Percentiles rank a stretch among this genome's conserved stretches.
Evolutionary conservation across 148 eudicot genomes (phyloP).

Genomic region (Persicaria maculosa): DNA sequence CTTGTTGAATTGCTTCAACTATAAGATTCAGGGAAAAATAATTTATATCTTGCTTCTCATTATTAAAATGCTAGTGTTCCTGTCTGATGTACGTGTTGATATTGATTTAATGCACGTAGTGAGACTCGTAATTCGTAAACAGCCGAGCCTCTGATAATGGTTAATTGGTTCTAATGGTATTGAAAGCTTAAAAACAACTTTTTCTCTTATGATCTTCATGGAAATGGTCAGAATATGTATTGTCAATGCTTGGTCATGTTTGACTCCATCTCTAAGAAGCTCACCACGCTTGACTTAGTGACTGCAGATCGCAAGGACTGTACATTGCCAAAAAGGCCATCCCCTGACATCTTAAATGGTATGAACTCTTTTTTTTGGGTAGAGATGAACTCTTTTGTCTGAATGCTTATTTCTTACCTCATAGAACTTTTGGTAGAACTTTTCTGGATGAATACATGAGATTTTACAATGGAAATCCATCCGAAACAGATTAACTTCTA

Average conservation of each 20-base stretch:
- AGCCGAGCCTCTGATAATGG: background rate
- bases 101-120: background rate
- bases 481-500: too few relatives aligned
- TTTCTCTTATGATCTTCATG: too few relatives aligned
- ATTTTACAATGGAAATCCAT: too few relatives aligned
- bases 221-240: background rate
- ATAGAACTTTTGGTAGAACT: too few relatives aligned
- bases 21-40: background rate
- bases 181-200: too few relatives aligned
- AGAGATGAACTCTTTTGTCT: slow-evolving; percentile 10
- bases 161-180: background rate
- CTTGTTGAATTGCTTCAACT: background rate
- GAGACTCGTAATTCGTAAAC: background rate
- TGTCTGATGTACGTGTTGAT: background rate
- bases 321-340: slow-evolving; percentile 54
- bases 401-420: background rate
- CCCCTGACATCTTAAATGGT: slow-evolving; percentile 51
- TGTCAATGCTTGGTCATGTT: background rate
- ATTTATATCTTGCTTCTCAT: background rate
- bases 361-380: slow-evolving; percentile 8
- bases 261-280: background rate
- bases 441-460: too few relatives aligned
- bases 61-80: background rate
- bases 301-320: slow-evolving; percentile 55
- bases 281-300: slow-evolving; percentile 6